These are phyloP conservation scores for Drechslera avenae DNA, from an alignment of 2,329 filamentous ascomycete genomes.

Conservation along the genomic window DNA sequence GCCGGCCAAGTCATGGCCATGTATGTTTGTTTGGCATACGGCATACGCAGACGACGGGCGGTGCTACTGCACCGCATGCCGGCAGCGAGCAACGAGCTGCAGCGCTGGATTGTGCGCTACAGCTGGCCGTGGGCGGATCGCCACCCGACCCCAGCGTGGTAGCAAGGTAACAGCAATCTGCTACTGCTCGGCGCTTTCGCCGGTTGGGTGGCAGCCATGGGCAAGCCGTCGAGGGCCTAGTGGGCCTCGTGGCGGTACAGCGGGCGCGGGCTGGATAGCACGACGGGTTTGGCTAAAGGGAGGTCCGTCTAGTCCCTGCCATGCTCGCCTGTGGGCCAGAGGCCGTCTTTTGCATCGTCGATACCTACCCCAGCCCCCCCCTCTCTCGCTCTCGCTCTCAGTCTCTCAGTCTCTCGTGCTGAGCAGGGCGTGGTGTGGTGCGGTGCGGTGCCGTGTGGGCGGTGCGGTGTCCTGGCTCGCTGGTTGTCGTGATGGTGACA, in stretches of 20 bases:
- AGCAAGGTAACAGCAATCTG: not conserved
- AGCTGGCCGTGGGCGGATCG: conserved; percentile 18
- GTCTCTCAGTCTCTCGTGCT: no score
- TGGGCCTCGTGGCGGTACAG: conserved; percentile 37
- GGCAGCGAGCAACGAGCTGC: conserved; percentile 6
- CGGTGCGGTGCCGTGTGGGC: no score
- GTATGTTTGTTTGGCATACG: conserved; percentile 1
- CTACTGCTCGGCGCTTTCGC: conserved; percentile 24
- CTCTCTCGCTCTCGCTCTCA: no score
- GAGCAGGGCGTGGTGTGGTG: no score
- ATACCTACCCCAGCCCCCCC: not conserved
- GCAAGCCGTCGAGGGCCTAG: conserved; percentile 18
- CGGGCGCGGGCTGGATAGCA: conserved; percentile 26
- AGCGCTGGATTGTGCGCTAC: conserved; percentile 12
- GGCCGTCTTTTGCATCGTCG: no score
- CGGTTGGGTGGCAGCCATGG: conserved; percentile 28
- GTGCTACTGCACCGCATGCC: conserved; percentile 5
- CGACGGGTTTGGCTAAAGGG: conserved; percentile 28
- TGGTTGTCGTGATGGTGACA: no score
- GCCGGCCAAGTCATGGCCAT: not conserved
- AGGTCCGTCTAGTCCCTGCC: conserved; percentile 11
- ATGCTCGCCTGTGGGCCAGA: conserved; percentile 10
- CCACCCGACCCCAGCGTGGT: conserved; percentile 3
- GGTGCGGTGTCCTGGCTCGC: no score
- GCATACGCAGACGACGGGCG: conserved; percentile 1